phyloP scores from a whole-genome alignment of 1,139 yeast species.

The Protomyces lactucae-debilis region DNA sequence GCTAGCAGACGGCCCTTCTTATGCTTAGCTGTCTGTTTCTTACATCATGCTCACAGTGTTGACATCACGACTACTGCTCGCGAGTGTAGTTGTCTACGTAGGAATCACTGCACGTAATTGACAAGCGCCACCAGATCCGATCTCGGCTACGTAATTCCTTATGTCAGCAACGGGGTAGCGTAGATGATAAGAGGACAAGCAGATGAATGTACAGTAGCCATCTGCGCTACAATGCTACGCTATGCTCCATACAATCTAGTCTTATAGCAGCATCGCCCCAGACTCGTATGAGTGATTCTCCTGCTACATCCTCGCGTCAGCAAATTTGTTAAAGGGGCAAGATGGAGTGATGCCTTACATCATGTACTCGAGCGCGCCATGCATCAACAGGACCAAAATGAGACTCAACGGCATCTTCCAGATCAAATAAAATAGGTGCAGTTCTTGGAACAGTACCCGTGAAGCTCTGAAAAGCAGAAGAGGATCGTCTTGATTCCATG shows the following conservation, averaged over 20 bases:
- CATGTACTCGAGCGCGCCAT: neutral
- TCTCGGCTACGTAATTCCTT: no score
- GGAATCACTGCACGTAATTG: no score
- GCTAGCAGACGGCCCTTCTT: no score
- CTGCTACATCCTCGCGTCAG: neutral
- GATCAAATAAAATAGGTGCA: neutral
- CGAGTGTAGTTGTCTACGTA: no score
- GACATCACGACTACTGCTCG: neutral
- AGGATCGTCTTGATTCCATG: neutral
- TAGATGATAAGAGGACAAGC: no score
- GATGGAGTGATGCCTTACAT: neutral
- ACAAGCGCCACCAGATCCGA: no score
- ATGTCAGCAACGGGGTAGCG: no score
- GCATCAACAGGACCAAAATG: neutral
- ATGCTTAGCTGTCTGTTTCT: no score
- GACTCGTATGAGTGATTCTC: neutral
- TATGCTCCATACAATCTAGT: neutral
- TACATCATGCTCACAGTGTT: neutral
- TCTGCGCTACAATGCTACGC: no score
- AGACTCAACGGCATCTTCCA: neutral
- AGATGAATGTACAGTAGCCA: no score
- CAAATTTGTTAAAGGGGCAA: neutral
- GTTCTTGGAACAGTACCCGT: neutral
- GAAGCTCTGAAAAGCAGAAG: neutral
- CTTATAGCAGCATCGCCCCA: neutral